Conservation (phyloP, 1,139 yeast genomes). For the Protomyces arabidopsidicola region DNA sequence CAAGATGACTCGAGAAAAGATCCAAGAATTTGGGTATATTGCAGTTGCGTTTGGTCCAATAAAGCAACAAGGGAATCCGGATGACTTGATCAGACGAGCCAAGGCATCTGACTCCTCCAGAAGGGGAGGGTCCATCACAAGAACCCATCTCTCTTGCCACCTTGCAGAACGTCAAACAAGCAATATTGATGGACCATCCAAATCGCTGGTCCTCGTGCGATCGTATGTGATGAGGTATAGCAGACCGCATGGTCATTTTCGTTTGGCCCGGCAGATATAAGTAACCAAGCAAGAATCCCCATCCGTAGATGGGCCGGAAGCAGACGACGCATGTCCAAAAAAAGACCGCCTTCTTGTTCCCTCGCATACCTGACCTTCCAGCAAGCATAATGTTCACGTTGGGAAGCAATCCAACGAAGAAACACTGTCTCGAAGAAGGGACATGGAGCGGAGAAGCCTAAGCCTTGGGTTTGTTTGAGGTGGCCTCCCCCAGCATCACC, state of each 20-base stretch:
- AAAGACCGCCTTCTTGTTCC: background rate
- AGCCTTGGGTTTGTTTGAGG: background rate
- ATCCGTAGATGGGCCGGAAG: background rate
- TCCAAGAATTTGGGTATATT: background rate
- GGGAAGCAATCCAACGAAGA: background rate
- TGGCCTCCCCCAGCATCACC: background rate
- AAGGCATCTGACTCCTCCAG: background rate
- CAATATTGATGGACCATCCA: no score
- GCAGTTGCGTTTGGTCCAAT: no score
- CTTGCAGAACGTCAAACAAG: no score
- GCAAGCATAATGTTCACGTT: background rate
- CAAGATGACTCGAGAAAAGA: background rate
- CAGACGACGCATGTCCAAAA: background rate
- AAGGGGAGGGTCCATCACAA: background rate
- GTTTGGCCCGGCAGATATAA: background rate
- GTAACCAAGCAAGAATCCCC: background rate
- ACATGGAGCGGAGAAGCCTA: background rate
- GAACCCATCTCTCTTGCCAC: background rate
- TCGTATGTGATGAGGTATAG: background rate
- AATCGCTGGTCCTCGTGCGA: background rate
- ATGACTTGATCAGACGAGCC: constrained; percentile 1
- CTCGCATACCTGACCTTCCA: background rate
- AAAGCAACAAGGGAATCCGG: background rate
- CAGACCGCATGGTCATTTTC: background rate
- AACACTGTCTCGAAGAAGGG: background rate